Base-by-base conservation (phyloP, 352 stramenopile species). In the Phytophthora palmivora region DNA sequence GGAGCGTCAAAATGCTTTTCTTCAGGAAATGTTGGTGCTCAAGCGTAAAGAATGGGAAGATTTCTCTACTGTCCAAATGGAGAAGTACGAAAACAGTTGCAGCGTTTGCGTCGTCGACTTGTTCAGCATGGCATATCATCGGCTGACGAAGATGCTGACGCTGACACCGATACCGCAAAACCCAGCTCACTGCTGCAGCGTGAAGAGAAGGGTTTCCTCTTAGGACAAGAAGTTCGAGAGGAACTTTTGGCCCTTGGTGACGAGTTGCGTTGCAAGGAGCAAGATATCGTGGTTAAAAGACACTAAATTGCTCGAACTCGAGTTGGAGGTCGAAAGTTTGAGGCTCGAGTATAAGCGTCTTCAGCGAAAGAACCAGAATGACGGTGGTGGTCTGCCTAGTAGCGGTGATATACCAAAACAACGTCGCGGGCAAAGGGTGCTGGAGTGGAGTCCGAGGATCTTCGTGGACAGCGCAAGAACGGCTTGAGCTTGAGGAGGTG, bases 41-140 rank as follows among this genome's bases (percentile, higher is more conserved):
- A 89, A 90, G 58, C 66, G 83, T 8, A 80, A 82, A 28, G 80
- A 92, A 39, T 92, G 80, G 83, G 78, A 89, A 39, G 62, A 83
- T 1, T 58, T 58, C 0, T 82, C 77, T 41, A 52, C 58, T 3
- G 37, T 49, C 2, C 79, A 91, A 58, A 86, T 87, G 75, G 68
- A 82, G 16, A 73, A 66, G 32, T 83, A 89, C 53, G 79, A 91
- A 58, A 38, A 8, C 79, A 89, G 36, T 39, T 89, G 8, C 57
- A 80, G 42, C 78, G 79, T 26, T 44, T 91, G 2, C 76, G 79
- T 15, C 50, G 60, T 16, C 75, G 76, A n/a, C 63, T 89, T 1
- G 49, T 69, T 22, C 72, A 77, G 39, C 66, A 79, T 39, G 48
- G 65, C 1, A 50, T 79, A 7, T 44, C 48, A 4, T 63, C 59